phyloP scores from a whole-genome alignment of 345 rosid genomes.

The Citrus trifoliata region DNA sequence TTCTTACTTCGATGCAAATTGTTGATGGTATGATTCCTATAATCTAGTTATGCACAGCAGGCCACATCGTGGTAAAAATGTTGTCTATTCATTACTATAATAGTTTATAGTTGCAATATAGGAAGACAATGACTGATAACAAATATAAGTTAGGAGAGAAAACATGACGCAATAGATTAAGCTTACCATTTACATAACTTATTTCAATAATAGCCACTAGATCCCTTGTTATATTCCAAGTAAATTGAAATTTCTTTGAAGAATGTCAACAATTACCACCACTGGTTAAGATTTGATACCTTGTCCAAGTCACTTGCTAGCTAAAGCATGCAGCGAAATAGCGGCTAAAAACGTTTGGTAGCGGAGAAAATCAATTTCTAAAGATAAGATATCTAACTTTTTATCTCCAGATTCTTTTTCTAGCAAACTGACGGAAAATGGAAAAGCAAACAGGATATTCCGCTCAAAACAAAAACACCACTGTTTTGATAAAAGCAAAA shows the following conservation, averaged over 20 bases:
- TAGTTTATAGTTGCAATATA: neutral
- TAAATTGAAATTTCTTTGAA: neutral
- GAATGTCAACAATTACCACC: neutral
- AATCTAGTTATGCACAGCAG: neutral
- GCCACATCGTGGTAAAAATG: neutral
- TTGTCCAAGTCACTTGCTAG: neutral
- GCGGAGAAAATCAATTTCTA: neutral
- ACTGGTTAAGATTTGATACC: neutral
- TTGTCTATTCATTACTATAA: neutral
- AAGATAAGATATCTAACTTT: constrained; percentile 4
- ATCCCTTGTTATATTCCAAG: neutral
- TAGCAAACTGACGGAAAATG: neutral
- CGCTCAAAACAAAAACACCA: neutral
- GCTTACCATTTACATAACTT: neutral
- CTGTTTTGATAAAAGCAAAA: neutral
- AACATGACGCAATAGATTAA: neutral
- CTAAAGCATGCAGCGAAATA: neutral
- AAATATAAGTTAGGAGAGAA: neutral
- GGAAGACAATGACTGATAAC: neutral
- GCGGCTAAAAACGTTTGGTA: neutral
- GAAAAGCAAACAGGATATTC: neutral
- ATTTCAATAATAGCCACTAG: neutral
- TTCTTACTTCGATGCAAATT: neutral
- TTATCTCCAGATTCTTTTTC: neutral
- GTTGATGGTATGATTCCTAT: neutral